Evolutionary conservation across 495 filamentous ascomycete genomes (phyloP).

Genomic region (Usnea hakonensis): DNA sequence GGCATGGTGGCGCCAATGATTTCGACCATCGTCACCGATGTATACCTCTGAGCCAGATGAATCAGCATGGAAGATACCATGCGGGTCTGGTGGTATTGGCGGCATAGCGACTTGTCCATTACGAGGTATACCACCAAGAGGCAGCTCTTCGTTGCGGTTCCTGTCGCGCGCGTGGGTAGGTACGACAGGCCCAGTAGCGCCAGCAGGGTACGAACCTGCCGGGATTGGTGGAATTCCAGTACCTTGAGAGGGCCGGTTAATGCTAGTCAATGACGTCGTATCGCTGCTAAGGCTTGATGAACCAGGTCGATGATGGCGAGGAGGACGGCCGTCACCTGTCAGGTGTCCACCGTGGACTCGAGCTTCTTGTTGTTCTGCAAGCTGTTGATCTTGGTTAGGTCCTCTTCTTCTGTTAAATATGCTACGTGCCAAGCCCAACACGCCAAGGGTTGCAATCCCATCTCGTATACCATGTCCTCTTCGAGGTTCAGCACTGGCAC

Average conservation of each 20-base stretch:
- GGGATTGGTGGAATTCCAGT: slow-evolving; percentile 33
- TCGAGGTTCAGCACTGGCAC: slow-evolving; percentile 36
- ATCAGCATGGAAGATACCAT: slow-evolving; percentile 49
- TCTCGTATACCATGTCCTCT: slow-evolving; percentile 49
- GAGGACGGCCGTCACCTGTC: slow-evolving; percentile 55
- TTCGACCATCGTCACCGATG: slow-evolving; percentile 41
- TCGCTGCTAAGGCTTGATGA: slow-evolving; percentile 38
- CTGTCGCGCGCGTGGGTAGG: slow-evolving; percentile 9
- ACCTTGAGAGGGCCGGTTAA: slow-evolving; percentile 25
- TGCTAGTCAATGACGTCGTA: slow-evolving; percentile 39
- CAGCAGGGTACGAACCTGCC: slow-evolving; percentile 31
- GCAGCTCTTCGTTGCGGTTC: slow-evolving; percentile 12
- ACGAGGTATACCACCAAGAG: slow-evolving; percentile 19
- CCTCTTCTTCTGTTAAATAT: slow-evolving; percentile 55
- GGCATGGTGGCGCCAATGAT: slow-evolving; percentile 39
- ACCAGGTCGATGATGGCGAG: slow-evolving; percentile 45
- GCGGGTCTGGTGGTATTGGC: slow-evolving; percentile 41
- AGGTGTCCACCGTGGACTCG: slow-evolving; percentile 46
- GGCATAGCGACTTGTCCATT: slow-evolving; percentile 29
- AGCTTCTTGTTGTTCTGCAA: slow-evolving; percentile 54
- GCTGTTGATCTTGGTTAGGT: slow-evolving; percentile 54
- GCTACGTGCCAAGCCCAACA: slow-evolving; percentile 55
- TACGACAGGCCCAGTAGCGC: slow-evolving; percentile 26
- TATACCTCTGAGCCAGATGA: slow-evolving; percentile 52
- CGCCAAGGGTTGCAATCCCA: slow-evolving; percentile 60